A percentile compares a stretch with the other conserved stretches of the same genome.
Evolutionary conservation across 1,284 basidiomycete species (phyloP).

Genomic region (Thelephora terrestris): DNA sequence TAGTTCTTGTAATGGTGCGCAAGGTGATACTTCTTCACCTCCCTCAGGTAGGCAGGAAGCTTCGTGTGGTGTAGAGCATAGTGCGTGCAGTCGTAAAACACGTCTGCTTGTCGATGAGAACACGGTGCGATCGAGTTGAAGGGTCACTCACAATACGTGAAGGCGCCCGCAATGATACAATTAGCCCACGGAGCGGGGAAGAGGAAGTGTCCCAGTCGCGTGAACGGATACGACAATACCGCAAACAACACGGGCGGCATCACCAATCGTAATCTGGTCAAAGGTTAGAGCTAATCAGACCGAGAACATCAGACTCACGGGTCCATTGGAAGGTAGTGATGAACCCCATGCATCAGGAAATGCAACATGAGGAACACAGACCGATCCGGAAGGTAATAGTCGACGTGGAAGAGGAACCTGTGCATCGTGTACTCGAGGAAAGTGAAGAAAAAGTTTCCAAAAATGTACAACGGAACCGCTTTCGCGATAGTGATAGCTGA

Average conservation of each 20-base stretch:
- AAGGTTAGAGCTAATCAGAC: constrained; percentile 5
- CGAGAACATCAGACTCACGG: constrained; percentile 33
- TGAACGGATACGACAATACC: constrained; percentile 80
- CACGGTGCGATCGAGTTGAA: constrained; percentile 2
- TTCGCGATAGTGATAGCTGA: constrained; percentile 39
- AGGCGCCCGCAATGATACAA: constrained; percentile 87
- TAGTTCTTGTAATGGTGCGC: constrained; percentile 99
- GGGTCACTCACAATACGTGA: constrained; percentile 71
- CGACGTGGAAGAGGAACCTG: constrained; percentile 97
- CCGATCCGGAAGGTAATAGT: constrained; percentile 80
- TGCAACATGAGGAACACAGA: constrained; percentile 79
- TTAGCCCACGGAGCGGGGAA: constrained; percentile 87
- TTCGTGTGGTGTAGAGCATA: constrained; percentile 88
- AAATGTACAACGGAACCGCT: constrained; percentile 56
- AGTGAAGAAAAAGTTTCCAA: constrained; percentile 91
- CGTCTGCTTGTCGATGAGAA: constrained; percentile 35
- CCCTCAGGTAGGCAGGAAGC: constrained; percentile 78
- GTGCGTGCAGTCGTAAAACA: constrained; percentile 88
- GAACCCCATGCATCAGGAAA: constrained; percentile 92
- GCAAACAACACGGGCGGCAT: constrained; percentile 93
- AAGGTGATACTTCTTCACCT: constrained; percentile 97
- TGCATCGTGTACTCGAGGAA: constrained; percentile 93
- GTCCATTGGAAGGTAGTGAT: constrained; percentile 98
- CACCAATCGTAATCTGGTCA: constrained; percentile 73
- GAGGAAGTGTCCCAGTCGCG: constrained; percentile 71